These are phyloP conservation scores for Venturia pyrina DNA, from an alignment of 2,329 filamentous ascomycete species.

Conservation along the genomic window DNA sequence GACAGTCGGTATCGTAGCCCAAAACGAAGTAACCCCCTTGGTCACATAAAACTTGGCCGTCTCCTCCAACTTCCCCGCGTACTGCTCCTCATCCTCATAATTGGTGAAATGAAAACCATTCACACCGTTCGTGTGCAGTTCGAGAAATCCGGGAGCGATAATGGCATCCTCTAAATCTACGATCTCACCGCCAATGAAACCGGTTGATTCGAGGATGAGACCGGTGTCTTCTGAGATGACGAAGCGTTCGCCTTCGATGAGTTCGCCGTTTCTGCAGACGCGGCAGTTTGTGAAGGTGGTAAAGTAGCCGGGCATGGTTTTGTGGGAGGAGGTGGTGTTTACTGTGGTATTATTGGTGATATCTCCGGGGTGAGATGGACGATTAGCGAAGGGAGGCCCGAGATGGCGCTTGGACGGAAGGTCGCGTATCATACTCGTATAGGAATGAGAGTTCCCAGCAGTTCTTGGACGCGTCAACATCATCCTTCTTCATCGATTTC, in stretches of 20 bases:
- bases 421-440: not conserved
- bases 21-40: slow-evolving; percentile 45
- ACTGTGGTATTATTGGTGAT: not conserved
- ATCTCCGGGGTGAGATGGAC: not conserved
- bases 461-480: not conserved
- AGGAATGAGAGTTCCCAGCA: not conserved
- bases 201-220: slow-evolving; percentile 31
- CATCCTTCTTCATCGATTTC: no score
- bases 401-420: not conserved
- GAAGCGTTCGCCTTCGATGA: slow-evolving; percentile 32
- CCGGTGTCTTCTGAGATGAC: slow-evolving; percentile 37
- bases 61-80: slow-evolving; percentile 33
- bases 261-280: slow-evolving; percentile 32
- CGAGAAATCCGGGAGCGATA: slow-evolving; percentile 45
- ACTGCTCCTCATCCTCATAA: slow-evolving; percentile 32
- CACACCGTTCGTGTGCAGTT: slow-evolving; percentile 45
- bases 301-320: slow-evolving; percentile 25
- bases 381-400: not conserved
- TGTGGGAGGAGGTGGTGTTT: not conserved
- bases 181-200: slow-evolving; percentile 34
- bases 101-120: slow-evolving; percentile 46
- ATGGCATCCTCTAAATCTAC: slow-evolving; percentile 41
- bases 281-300: slow-evolving; percentile 38
- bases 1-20: slow-evolving; percentile 44
- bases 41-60: slow-evolving; percentile 40